Conservation (phyloP, 1,284 basidiomycete species). For the Spongiforma sp. region DNA sequence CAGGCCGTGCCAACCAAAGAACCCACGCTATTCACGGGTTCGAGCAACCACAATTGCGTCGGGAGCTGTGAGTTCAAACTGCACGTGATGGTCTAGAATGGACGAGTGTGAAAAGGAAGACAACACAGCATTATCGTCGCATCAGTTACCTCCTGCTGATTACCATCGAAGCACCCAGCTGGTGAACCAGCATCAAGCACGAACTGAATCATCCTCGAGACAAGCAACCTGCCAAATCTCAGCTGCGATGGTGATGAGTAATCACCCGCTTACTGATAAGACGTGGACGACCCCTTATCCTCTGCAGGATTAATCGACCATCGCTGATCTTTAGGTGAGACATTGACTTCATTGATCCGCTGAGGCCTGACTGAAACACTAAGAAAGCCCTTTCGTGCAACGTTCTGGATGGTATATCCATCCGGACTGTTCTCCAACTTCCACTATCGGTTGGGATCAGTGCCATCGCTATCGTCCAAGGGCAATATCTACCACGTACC, state of each 20-base stretch:
- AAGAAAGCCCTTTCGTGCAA: not conserved
- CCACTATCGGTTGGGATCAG: constrained; percentile 7
- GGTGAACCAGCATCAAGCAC: constrained; percentile 16
- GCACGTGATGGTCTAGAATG: too few relatives aligned
- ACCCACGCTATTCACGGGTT: too few relatives aligned
- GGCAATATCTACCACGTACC: constrained; percentile 1
- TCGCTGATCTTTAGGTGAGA: not conserved
- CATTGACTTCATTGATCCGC: constrained; percentile 1
- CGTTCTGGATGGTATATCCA: constrained; percentile 8
- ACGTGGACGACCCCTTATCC: not conserved
- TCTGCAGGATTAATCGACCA: constrained; percentile 13
- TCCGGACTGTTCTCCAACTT: not conserved
- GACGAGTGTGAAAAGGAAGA: too few relatives aligned
- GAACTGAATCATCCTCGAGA: not conserved
- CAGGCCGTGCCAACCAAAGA: too few relatives aligned
- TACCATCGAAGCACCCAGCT: too few relatives aligned
- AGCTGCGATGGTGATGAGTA: not conserved
- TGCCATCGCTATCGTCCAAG: not conserved
- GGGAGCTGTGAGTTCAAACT: too few relatives aligned
- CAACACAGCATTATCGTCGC: too few relatives aligned
- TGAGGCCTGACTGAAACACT: not conserved
- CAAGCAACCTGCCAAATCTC: not conserved
- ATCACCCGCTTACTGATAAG: not conserved
- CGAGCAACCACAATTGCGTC: too few relatives aligned
- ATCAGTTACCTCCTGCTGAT: constrained; percentile 2